Percentiles rank a stretch among this genome's conserved stretches.
These are phyloP conservation scores for Bacidia gigantensis DNA, from an alignment of 495 filamentous ascomycete genomes.

Conservation along the genomic window DNA sequence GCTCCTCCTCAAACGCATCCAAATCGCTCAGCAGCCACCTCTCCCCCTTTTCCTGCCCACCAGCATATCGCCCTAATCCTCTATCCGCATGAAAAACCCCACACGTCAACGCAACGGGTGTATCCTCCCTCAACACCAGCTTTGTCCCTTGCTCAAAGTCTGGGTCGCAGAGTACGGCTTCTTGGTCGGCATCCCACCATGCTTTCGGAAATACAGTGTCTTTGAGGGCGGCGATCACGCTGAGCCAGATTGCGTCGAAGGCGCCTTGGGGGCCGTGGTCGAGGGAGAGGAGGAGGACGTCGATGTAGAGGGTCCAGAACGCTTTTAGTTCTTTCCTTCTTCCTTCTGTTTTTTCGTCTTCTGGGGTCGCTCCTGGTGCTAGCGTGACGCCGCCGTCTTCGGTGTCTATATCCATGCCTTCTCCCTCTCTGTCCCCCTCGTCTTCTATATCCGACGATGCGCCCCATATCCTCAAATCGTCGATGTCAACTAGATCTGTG, in stretches of 20 bases:
- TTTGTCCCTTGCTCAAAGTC: slow-evolving; percentile 31
- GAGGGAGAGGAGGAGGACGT: slow-evolving; percentile 76
- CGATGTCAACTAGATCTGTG: slow-evolving; percentile 43
- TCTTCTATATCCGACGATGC: background rate
- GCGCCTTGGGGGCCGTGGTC: slow-evolving; percentile 84
- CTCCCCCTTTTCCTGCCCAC: slow-evolving; percentile 28
- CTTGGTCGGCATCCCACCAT: slow-evolving; percentile 72
- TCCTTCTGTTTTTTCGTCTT: slow-evolving; percentile 13
- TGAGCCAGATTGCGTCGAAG: slow-evolving; percentile 80
- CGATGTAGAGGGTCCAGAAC: slow-evolving; percentile 91
- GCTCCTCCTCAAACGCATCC: slow-evolving; percentile 74
- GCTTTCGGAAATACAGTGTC: slow-evolving; percentile 69
- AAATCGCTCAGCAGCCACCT: slow-evolving; percentile 75
- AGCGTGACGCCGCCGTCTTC: no score
- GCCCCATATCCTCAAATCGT: slow-evolving; percentile 54
- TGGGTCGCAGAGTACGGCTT: slow-evolving; percentile 63
- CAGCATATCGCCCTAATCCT: slow-evolving; percentile 15
- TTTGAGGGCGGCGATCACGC: slow-evolving; percentile 66
- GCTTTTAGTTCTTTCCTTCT: slow-evolving; percentile 57
- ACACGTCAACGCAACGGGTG: slow-evolving; percentile 61
- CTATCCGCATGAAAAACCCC: slow-evolving; percentile 45
- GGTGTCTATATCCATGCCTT: background rate
- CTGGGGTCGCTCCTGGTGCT: no score
- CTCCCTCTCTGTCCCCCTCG: background rate
- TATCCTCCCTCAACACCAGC: slow-evolving; percentile 37